A percentile compares a stretch with the other conserved stretches of the same genome.
Evolutionary conservation across 2,329 filamentous ascomycete species (phyloP).

Genomic region (Macrophomina pseudophaseolina): DNA sequence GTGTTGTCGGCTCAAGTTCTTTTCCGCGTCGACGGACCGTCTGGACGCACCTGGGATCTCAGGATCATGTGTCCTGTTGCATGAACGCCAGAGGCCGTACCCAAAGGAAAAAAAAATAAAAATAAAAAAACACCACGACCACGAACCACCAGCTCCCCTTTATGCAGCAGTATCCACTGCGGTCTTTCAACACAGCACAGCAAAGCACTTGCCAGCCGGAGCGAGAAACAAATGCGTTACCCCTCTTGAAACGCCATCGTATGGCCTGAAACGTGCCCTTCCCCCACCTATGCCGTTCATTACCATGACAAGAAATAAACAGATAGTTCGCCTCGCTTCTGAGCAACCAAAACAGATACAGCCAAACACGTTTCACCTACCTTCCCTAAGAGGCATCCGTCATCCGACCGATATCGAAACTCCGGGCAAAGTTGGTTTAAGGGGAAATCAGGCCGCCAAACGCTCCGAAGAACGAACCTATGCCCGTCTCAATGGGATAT

Average conservation of each 20-base stretch:
- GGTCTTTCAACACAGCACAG: neutral
- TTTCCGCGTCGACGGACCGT: neutral
- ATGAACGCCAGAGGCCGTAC: neutral
- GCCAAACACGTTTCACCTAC: slow-evolving; percentile 6
- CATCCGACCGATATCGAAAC: slow-evolving; percentile 3
- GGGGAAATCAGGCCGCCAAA: neutral
- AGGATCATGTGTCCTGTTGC: neutral
- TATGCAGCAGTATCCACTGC: neutral
- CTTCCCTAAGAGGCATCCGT: slow-evolving; percentile 4
- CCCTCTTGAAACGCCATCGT: neutral
- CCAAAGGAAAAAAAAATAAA: no score
- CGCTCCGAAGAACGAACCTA: neutral
- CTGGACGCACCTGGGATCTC: neutral
- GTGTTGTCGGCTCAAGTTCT: neutral
- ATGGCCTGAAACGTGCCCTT: neutral
- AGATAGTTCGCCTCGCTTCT: neutral
- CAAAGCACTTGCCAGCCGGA: neutral
- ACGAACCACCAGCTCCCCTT: neutral
- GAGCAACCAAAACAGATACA: neutral
- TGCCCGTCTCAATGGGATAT: neutral
- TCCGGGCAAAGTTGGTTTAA: neutral
- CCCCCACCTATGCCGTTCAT: slow-evolving; percentile 1
- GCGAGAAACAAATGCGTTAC: neutral
- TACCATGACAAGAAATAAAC: neutral
- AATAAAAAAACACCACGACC: neutral